A percentile compares a stretch with the other conserved stretches of the same genome.
These are phyloP conservation scores for Crepidotus variabilis DNA, from an alignment of 768 basidiomycete species.

Conservation along the genomic window DNA sequence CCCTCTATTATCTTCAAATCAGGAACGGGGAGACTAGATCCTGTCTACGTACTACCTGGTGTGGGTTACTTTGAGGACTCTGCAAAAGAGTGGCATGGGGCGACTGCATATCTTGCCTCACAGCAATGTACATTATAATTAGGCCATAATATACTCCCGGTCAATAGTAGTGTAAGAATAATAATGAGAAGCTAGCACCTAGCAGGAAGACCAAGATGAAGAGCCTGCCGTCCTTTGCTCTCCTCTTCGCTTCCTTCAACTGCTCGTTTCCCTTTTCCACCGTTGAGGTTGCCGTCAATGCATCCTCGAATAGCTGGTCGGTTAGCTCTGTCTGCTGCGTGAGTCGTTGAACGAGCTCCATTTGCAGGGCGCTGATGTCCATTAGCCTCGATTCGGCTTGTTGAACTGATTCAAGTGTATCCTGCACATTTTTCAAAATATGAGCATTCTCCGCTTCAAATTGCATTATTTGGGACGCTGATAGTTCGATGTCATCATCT, in stretches of 20 bases:
- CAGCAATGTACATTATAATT: constrained; percentile 7
- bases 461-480: constrained; percentile 83
- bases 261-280: constrained; percentile 90
- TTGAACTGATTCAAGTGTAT: constrained; percentile 84
- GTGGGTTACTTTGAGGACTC: too few relatives aligned
- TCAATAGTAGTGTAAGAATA: constrained; percentile 93
- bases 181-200: constrained; percentile 84
- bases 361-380: constrained; percentile 92
- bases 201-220: constrained; percentile 91
- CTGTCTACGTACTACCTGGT: too few relatives aligned
- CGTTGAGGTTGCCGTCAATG: constrained; percentile 78
- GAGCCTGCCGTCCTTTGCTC: constrained; percentile 82
- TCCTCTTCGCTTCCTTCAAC: constrained; percentile 82
- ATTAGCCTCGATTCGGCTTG: constrained; percentile 87
- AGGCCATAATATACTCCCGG: constrained; percentile 10
- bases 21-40: too few relatives aligned
- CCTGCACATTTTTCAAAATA: constrained; percentile 79
- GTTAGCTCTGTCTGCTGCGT: constrained; percentile 89
- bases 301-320: constrained; percentile 93
- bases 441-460: constrained; percentile 91
- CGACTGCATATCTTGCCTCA: too few relatives aligned
- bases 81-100: too few relatives aligned
- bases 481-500: constrained; percentile 79
- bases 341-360: constrained; percentile 85
- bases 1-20: constrained; percentile 41